Base-by-base conservation (phyloP, 257 asterid genomes). In the Lantana camara region DNA sequence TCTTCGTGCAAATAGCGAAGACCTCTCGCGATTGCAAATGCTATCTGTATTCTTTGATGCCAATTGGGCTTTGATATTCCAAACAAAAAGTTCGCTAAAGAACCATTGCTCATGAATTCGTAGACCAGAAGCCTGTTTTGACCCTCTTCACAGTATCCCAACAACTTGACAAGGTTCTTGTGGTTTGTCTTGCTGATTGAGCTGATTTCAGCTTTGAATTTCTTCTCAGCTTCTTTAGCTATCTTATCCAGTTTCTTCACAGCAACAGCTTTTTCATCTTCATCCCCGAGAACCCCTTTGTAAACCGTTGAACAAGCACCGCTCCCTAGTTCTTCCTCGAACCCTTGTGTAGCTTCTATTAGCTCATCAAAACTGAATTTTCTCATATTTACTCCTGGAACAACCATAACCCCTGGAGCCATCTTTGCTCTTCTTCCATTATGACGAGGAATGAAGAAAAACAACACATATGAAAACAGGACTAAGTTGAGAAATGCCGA, bases 21-120 rank as follows among this genome's bases (percentile, higher is more conserved):
- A 7, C 88, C 88, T 44, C 82, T 73, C 0, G 86, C 90, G 1
- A 61, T 60, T 9, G 74, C 82, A 0, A 68, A 51, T 0, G 85
- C 85, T 2, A 77, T 73, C 54, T 74, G 72, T 30, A 67, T 40
- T 66, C 88, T 75, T 65, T 21, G 51, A 15, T 52, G 60, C 91
- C 88, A 84, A 15, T 52, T 74, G 0, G 79, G 82, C 35, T 29
- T 81, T 1, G 63, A 14, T 21, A 50, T 63, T 1, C 29, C 49
- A 41, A 79, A 82, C 0, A 84, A 56, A 14, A 77, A 75, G 14
- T 23, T 54, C 0, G 76, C 71, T 15, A 75, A 27, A 5, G 84
- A 63, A 6, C 81, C 81, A 29, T 79, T 79, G 53, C 51, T 60
- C 77, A 79, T 47, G 74, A 13, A 72, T 16, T 79, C 79, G 20